phyloP scores from a whole-genome alignment of 768 basidiomycete species.

The Termitomyces sp. region DNA sequence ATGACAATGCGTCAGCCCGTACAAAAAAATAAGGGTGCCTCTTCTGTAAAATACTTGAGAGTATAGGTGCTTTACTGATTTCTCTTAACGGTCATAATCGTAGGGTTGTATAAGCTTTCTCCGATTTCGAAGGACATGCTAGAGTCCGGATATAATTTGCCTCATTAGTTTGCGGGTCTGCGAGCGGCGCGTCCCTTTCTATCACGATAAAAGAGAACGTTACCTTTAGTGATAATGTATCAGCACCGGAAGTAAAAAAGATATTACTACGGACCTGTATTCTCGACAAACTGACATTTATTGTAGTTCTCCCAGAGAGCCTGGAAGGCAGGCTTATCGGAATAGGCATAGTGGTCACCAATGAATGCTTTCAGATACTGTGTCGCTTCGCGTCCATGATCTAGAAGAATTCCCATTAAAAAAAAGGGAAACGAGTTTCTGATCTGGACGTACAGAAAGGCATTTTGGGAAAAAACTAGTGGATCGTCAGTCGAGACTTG shows the following conservation, averaged over 20 bases:
- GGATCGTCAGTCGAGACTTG: not conserved
- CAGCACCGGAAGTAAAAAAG: not conserved
- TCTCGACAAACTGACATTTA: constrained; percentile 52
- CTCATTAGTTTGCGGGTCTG: not conserved
- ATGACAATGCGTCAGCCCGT: too few species aligned
- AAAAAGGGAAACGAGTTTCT: not conserved
- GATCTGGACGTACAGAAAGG: constrained; percentile 42
- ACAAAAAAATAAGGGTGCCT: too few species aligned
- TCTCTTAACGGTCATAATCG: too few species aligned
- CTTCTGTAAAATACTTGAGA: not conserved
- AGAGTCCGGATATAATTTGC: not conserved
- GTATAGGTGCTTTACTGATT: not conserved
- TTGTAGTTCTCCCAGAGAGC: constrained; percentile 53
- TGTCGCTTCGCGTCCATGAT: constrained; percentile 48
- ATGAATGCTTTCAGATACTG: constrained; percentile 42
- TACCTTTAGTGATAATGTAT: not conserved
- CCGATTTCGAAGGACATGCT: not conserved
- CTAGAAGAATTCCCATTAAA: constrained; percentile 16
- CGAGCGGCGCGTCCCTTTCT: not conserved
- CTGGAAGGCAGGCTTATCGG: constrained; percentile 32
- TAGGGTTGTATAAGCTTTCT: not conserved
- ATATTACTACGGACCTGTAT: constrained; percentile 31
- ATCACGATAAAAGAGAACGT: constrained; percentile 3
- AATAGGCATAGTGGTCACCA: constrained; percentile 42
- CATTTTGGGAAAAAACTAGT: constrained; percentile 56